Evolutionary conservation across 768 basidiomycete species (phyloP), one percentile per base, ranked within the genome.

Genomic region (Boletus bicolor): DNA sequence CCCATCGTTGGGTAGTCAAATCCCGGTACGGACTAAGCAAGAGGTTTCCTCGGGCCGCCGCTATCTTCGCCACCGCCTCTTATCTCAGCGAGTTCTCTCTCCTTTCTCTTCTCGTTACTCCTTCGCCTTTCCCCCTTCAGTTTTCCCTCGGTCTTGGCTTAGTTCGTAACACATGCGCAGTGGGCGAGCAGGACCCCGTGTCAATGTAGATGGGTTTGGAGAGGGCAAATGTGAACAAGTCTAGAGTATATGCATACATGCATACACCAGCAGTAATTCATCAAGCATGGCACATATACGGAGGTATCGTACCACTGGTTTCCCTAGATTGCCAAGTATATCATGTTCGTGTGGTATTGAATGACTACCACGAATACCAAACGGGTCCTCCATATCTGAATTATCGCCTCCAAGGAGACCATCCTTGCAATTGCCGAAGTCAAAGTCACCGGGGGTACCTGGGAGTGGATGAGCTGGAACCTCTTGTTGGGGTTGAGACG

Each of bases 311-410:
- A 69, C 77, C 17, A 85, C 76, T 26, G 90, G 89, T 63, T 82
- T 84, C 42, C 76, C 75, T 4, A 92, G 69, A 39, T 76, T 78
- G 1, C 90, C 90, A 12, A 94, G 70, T 37, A 93, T 79, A 71
- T 92, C 21, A 21, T 21, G 21, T 21, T 21, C 21, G 2, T 21
- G 21, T 2, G 21, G 21, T 21, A 1, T 21, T 21, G 21, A 5
- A 8, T 2, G 21, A 24, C 47, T 34, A 45, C 34, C 44, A 4
- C 36, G 55, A 32, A 56, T 52, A 19, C 54, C 21, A 21, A 21
- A 21, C 21, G 21, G 56, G 32, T 53, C 64, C 32, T 65, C 64
- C n/a, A 67, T 73, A 54, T 76, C 77, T 0, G 77, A 77, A 51
- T 65, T 52, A 21, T 55, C 52, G 19, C 61, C 61, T 19, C 51